Percentiles rank a stretch among this genome's conserved stretches.
Evolutionary conservation across 495 filamentous ascomycete genomes (phyloP).

Genomic region (Trichoderma erinaceum): DNA sequence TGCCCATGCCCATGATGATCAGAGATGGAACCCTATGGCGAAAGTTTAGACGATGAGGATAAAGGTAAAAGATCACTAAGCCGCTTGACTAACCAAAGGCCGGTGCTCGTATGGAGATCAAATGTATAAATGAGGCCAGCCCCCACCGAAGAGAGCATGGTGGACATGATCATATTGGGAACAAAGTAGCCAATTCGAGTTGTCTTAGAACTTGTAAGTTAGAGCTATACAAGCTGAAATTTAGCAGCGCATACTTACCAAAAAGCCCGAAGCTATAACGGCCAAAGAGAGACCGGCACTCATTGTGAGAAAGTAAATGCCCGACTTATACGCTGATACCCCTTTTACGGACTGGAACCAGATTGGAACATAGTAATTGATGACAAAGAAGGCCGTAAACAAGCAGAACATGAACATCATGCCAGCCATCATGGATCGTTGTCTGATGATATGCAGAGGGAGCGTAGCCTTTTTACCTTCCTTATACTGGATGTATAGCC

Average conservation of each 20-base stretch:
- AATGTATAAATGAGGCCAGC: slow-evolving; percentile 57
- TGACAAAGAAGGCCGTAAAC: slow-evolving; percentile 52
- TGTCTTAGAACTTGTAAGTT: slow-evolving; percentile 25
- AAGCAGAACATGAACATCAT: slow-evolving; percentile 46
- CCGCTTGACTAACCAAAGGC: slow-evolving; percentile 36
- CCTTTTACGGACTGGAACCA: slow-evolving; percentile 65
- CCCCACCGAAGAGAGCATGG: slow-evolving; percentile 49
- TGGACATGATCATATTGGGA: slow-evolving; percentile 47
- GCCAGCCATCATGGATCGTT: slow-evolving; percentile 54
- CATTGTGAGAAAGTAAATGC: slow-evolving; percentile 46
- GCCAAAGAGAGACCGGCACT: slow-evolving; percentile 33
- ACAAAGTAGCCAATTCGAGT: slow-evolving; percentile 50
- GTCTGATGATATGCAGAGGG: slow-evolving; percentile 57
- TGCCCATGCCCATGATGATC: slow-evolving; percentile 57
- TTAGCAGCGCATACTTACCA: slow-evolving; percentile 30
- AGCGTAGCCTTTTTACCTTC: slow-evolving; percentile 61
- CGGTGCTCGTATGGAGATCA: slow-evolving; percentile 33
- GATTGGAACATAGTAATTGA: slow-evolving; percentile 57
- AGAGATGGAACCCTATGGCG: slow-evolving; percentile 59
- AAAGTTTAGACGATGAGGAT: slow-evolving; percentile 16
- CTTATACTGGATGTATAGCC: slow-evolving; percentile 53
- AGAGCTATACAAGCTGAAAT: background rate
- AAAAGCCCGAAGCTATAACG: slow-evolving; percentile 48
- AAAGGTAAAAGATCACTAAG: background rate
- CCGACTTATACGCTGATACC: slow-evolving; percentile 42